Evolutionary conservation across 106 monocot genomes (phyloP).

Genomic region (Triglochin maritima): DNA sequence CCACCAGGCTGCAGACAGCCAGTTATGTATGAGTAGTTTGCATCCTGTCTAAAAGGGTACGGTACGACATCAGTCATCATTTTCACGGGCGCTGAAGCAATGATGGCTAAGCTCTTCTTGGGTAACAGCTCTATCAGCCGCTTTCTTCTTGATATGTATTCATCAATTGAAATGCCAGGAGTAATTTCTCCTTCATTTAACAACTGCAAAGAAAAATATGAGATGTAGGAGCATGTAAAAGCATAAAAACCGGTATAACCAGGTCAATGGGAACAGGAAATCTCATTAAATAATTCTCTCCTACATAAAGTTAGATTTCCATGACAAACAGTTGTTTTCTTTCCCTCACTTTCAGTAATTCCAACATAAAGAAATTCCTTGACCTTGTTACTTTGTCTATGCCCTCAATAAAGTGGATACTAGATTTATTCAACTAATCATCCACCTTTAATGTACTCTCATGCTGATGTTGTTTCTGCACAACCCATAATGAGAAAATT

Average conservation of each 20-base stretch:
- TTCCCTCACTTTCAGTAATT: background rate
- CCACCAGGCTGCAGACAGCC: slow-evolving; percentile 93
- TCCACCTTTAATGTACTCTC: too few relatives aligned
- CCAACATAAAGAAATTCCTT: too few relatives aligned
- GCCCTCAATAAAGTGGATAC: too few relatives aligned
- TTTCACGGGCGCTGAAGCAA: slow-evolving; percentile 80
- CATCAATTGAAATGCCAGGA: slow-evolving; percentile 47
- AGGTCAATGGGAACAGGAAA: too few relatives aligned
- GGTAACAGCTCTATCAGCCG: slow-evolving; percentile 72
- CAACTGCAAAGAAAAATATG: slow-evolving; percentile 30
- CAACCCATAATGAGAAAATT: too few relatives aligned
- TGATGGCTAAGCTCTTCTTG: slow-evolving; percentile 66
- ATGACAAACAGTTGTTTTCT: background rate
- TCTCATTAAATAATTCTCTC: too few relatives aligned
- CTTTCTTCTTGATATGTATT: slow-evolving; percentile 68
- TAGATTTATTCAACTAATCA: too few relatives aligned
- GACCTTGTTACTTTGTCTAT: too few relatives aligned
- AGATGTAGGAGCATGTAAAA: background rate
- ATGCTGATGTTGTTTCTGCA: too few relatives aligned
- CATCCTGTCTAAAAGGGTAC: slow-evolving; percentile 91
- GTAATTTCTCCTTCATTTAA: slow-evolving; percentile 66
- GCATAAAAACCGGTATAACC: too few relatives aligned
- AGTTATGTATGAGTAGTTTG: slow-evolving; percentile 80
- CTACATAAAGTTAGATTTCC: background rate
- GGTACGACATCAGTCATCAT: slow-evolving; percentile 99